phyloP scores from a whole-genome alignment of 345 rosid genomes.

The Garcia nutans region DNA sequence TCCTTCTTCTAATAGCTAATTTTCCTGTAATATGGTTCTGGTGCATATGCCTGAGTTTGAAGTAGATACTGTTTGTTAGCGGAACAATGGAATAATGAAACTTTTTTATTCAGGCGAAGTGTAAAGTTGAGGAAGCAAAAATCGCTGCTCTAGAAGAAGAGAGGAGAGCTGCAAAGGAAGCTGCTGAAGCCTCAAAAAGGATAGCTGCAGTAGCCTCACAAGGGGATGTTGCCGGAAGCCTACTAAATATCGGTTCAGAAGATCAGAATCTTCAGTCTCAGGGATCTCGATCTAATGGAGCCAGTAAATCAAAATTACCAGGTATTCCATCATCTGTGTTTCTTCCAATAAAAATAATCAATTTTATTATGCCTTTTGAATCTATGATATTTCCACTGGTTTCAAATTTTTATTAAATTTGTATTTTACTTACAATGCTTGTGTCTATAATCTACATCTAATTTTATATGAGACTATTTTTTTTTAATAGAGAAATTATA shows the following conservation, averaged over 20 bases:
- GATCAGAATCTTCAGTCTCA: slow-evolving; percentile 30
- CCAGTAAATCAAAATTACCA: slow-evolving; percentile 26
- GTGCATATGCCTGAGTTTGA: not conserved
- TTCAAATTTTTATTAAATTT: not conserved
- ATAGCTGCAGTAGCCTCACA: slow-evolving; percentile 31
- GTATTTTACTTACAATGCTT: not conserved
- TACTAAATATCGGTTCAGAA: slow-evolving; percentile 25
- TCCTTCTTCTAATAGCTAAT: too few species aligned
- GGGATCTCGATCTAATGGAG: slow-evolving; percentile 30
- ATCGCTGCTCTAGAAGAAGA: slow-evolving; percentile 62
- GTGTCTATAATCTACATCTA: not conserved
- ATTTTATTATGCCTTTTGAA: not conserved
- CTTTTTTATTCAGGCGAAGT: slow-evolving; percentile 50
- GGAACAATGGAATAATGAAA: not conserved
- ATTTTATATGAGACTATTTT: not conserved
- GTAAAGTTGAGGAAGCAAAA: slow-evolving; percentile 76
- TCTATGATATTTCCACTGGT: not conserved
- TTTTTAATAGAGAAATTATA: not conserved
- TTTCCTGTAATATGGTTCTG: not conserved
- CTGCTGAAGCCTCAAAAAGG: slow-evolving; percentile 42
- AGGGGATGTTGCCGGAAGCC: slow-evolving; percentile 23
- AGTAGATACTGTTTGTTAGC: not conserved
- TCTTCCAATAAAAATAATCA: not conserved
- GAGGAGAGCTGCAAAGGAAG: slow-evolving; percentile 62
- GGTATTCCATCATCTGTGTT: slow-evolving; percentile 35